Evolutionary conservation across 148 eudicot genomes (phyloP), one percentile per base, ranked within the genome.

Genomic region (Chenopodium formosanum): DNA sequence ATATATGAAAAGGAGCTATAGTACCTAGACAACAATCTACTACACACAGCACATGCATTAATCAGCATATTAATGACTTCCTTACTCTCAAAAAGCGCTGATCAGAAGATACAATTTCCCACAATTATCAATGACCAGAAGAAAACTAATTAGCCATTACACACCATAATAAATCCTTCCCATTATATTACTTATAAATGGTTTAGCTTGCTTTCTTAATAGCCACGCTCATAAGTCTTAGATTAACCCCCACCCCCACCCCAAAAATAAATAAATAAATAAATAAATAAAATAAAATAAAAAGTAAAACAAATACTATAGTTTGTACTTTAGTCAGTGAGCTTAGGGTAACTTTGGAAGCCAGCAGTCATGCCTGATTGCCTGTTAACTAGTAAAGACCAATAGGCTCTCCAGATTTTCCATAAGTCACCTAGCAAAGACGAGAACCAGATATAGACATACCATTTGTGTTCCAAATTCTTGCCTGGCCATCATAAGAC

Each of bases 401-500:
- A 60, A 77, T 56, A 70, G 56, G 62, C 1, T 31, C 44, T 23
- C n/a, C 34, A 40, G 32, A 67, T 62, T 68, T 58, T 13, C 70
- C 63, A 31, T 19, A 31, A 47, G 10, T 70, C 62, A 17, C 4
- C 62, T 63, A 11, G 34, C n/a, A 82, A 29, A 44, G 44, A 40
- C 16, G 47, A 34, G 37, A 20, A 75, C 7, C 74, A 62, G 75
- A 48, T 19, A 60, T 65, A 62, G 2, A 76, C 86, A 78, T 83
- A 93, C 97, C 97, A 73, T 87, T 79, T 58, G 80, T 78, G 78
- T 65, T 89, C 97, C 97, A 93, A 79, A 93, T 89, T 85, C 94
- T 91, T 80, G 97, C 93, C 67, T 86, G 91, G 83, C 97, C 97
- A 89, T 93, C 97, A 85, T 86, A 88, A 10, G 92, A 91, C 47